Conservation (phyloP, 1,139 yeast species). For the Yamadazyma atmosphaerica region DNA sequence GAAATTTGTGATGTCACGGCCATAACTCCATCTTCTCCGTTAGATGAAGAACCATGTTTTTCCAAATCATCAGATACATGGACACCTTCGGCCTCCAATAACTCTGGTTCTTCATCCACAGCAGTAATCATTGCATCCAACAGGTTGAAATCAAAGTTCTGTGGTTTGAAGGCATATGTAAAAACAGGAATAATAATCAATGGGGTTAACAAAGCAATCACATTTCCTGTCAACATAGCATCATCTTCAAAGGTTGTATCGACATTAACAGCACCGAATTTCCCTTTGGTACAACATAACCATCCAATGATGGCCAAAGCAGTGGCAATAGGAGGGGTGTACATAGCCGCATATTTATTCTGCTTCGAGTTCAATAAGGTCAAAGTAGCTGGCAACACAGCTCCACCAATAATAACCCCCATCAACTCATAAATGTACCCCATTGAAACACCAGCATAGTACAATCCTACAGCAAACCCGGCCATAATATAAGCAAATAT, state of each 20-base stretch:
- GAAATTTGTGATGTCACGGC: constrained; percentile 34
- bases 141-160: constrained; percentile 70
- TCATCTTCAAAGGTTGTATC: constrained; percentile 71
- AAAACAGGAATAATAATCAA: constrained; percentile 63
- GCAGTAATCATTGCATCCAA: constrained; percentile 52
- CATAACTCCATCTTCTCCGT: constrained; percentile 29
- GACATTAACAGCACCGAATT: constrained; percentile 55
- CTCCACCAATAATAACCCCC: constrained; percentile 86
- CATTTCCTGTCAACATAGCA: constrained; percentile 85
- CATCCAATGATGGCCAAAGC: constrained; percentile 63
- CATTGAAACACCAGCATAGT: constrained; percentile 81
- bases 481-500: constrained; percentile 72
- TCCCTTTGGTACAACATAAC: constrained; percentile 59
- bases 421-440: constrained; percentile 83
- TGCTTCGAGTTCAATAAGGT: constrained; percentile 70
- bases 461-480: constrained; percentile 77
- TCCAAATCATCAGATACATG: constrained; percentile 4
- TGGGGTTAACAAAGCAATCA: constrained; percentile 81
- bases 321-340: constrained; percentile 64
- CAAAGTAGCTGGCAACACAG: constrained; percentile 74
- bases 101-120: constrained; percentile 65
- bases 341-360: constrained; percentile 59
- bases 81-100: constrained; percentile 39
- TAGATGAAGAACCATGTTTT: constrained; percentile 3
- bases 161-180: constrained; percentile 63